Evolutionary conservation across 2,329 filamentous ascomycete species (phyloP).

Genomic region (Paraconiothyrium brasiliense): DNA sequence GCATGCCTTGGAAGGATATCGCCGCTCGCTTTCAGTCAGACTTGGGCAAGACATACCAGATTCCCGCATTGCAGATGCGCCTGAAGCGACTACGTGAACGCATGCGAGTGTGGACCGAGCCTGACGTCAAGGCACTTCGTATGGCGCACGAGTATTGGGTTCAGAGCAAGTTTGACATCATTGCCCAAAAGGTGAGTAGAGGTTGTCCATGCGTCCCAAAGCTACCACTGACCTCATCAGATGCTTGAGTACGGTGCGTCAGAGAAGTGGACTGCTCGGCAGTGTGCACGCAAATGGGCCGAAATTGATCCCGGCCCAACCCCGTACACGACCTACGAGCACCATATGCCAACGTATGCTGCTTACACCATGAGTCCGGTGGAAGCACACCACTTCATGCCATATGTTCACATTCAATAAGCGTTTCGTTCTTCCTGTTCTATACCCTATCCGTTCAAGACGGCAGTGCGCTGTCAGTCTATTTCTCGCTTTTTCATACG

Average conservation of each 20-base stretch:
- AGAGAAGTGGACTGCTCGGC: slow-evolving; percentile 61
- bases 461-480: slow-evolving; percentile 8
- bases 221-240: slow-evolving; percentile 43
- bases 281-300: slow-evolving; percentile 62
- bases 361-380: slow-evolving; percentile 50
- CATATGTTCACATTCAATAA: slow-evolving; percentile 44
- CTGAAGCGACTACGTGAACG: slow-evolving; percentile 62
- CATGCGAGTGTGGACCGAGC: slow-evolving; percentile 62
- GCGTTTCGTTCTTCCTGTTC: slow-evolving; percentile 5
- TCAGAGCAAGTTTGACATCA: slow-evolving; percentile 64
- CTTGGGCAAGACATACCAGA: slow-evolving; percentile 59
- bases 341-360: slow-evolving; percentile 42
- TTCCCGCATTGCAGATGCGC: slow-evolving; percentile 64
- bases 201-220: neutral
- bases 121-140: slow-evolving; percentile 59
- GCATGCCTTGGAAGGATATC: slow-evolving; percentile 65
- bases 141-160: slow-evolving; percentile 63
- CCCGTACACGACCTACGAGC: slow-evolving; percentile 46
- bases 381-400: slow-evolving; percentile 41
- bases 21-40: slow-evolving; percentile 60
- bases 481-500: slow-evolving; percentile 3
- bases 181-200: slow-evolving; percentile 57
- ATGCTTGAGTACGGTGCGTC: slow-evolving; percentile 62
- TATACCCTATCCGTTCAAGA: slow-evolving; percentile 8
- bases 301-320: slow-evolving; percentile 52